phyloP scores from a whole-genome alignment of 768 basidiomycete species.

The Terana coerulea region DNA sequence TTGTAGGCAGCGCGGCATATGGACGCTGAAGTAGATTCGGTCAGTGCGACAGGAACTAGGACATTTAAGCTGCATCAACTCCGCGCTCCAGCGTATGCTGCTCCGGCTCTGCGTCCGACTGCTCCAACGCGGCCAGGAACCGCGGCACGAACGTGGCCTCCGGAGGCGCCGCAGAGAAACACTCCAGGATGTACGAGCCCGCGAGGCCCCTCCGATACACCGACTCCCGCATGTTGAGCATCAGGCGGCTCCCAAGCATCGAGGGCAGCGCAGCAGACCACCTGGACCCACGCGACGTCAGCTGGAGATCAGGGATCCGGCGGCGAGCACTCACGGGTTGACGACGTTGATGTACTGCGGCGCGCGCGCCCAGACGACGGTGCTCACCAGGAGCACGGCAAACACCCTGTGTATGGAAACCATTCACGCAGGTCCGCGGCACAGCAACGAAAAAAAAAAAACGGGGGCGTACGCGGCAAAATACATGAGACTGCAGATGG shows the following conservation, averaged over 20 bases:
- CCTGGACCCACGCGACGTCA: conserved; percentile 6
- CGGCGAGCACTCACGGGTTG: conserved; percentile 19
- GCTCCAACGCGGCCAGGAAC: neutral
- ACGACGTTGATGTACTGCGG: conserved; percentile 21
- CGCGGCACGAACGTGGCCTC: neutral
- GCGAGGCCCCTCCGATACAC: neutral
- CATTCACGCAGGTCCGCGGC: neutral
- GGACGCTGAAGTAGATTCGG: too few species aligned
- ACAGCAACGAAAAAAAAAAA: too few species aligned
- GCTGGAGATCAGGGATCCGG: neutral
- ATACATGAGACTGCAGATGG: conserved; percentile 17
- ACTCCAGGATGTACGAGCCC: conserved; percentile 14
- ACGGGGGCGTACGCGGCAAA: conserved; percentile 21
- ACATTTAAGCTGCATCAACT: too few species aligned
- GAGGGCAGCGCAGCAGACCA: conserved; percentile 25
- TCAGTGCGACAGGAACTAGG: too few species aligned
- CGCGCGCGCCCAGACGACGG: conserved; percentile 18
- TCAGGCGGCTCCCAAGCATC: conserved; percentile 21
- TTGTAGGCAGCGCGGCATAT: too few species aligned
- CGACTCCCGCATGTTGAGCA: conserved; percentile 22
- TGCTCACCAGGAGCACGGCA: conserved; percentile 15
- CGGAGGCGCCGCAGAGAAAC: neutral
- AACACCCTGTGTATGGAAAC: conserved; percentile 15
- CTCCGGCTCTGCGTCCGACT: too few species aligned
- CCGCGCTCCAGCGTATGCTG: too few species aligned